These are phyloP conservation scores for Aphanomyces stellatus DNA, from an alignment of 352 stramenopile genomes.

Conservation along the genomic window DNA sequence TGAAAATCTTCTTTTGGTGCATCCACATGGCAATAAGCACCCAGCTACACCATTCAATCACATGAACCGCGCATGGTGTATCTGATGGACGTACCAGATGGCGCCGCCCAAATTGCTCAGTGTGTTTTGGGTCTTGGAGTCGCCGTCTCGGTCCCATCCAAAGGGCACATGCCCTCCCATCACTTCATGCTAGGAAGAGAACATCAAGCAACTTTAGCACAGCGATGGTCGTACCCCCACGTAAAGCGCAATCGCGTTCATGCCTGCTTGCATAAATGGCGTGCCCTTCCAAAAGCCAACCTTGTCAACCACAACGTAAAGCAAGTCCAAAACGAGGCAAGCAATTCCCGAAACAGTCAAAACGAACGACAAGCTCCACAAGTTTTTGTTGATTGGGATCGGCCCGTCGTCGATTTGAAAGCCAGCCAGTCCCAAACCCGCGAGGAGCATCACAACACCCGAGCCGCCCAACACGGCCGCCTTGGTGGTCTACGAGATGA, in stretches of 20 bases:
- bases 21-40: background rate
- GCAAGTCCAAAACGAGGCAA: slow-evolving; percentile 24
- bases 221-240: slow-evolving; percentile 33
- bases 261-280: slow-evolving; percentile 38
- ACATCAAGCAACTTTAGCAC: too few relatives aligned
- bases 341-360: slow-evolving; percentile 36
- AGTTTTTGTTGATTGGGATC: slow-evolving; percentile 79
- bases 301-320: slow-evolving; percentile 22
- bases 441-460: background rate
- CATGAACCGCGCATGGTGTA: background rate
- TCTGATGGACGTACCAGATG: background rate
- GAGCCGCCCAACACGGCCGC: background rate
- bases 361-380: slow-evolving; percentile 69
- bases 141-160: background rate
- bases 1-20: background rate
- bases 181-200: background rate
- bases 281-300: slow-evolving; percentile 19
- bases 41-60: background rate
- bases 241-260: slow-evolving; percentile 69
- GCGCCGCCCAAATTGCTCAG: slow-evolving; percentile 1
- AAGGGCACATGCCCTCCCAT: background rate
- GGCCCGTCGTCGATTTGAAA: background rate
- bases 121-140: background rate
- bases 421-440: background rate
- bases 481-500: background rate